A percentile compares a stretch with the other conserved stretches of the same genome.
Evolutionary conservation across 768 basidiomycete species (phyloP).

Genomic region (Trametes cubensis): DNA sequence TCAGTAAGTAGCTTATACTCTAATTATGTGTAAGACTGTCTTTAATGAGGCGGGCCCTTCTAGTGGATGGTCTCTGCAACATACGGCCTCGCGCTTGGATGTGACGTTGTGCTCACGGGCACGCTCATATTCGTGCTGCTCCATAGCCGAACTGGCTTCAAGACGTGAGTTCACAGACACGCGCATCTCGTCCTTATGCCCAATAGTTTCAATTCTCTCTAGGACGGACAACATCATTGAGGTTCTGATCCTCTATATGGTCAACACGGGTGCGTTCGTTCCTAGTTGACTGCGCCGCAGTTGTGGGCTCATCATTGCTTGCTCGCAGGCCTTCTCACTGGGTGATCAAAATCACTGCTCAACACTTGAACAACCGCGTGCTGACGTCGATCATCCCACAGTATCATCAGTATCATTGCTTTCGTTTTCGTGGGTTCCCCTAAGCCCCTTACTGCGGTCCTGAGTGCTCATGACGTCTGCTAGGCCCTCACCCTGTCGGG

Average conservation of each 20-base stretch:
- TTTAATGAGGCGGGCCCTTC: not conserved
- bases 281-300: too few species aligned
- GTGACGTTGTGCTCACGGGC: not conserved
- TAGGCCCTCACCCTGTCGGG: not conserved
- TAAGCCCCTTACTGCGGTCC: not conserved
- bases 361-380: not conserved
- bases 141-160: not conserved
- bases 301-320: too few species aligned
- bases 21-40: not conserved
- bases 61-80: not conserved
- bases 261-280: not conserved
- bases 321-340: not conserved
- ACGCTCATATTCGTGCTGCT: not conserved
- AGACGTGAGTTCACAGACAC: not conserved
- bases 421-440: not conserved
- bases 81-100: not conserved
- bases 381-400: not conserved
- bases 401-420: not conserved
- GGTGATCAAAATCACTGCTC: not conserved
- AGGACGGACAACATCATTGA: not conserved
- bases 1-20: not conserved
- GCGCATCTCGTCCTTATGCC: not conserved
- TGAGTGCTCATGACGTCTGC: not conserved
- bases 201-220: not conserved
- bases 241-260: not conserved